Base-by-base conservation (phyloP, 1,284 basidiomycete genomes). In the Puccinia horiana region DNA sequence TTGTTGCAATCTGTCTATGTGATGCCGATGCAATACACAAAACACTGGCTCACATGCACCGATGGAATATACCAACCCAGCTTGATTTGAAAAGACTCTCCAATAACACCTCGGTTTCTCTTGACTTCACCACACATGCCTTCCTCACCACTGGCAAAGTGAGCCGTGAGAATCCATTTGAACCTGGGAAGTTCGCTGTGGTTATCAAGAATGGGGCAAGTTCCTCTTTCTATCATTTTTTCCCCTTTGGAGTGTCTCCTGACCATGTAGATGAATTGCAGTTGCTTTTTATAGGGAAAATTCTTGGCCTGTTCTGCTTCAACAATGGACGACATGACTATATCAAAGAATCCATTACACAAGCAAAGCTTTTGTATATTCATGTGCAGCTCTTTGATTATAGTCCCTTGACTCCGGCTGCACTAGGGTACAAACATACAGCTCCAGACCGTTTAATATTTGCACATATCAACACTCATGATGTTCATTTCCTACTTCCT, bases 401-500 rank as follows among this genome's bases (percentile, higher is more conserved):
- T 23, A 40, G 20, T 9, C 8, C 63, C 63, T 14, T 35, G 40
- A 40, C 4, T 5, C 63, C 35, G 12, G 35, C 35, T 23, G 35
- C 63, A 40, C 18, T 67, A 6, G 63, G 63, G 2, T 67, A 26
- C 32, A 67, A 67, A 18, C 23, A 5, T 23, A 40, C 40, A 29
- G 23, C 63, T 42, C 63, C 63, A 11, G 63, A 67, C n/a, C n/a
- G 63, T 4, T 67, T 6, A 6, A 37, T 23, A 4, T 67, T 67
- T 67, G 63, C 63, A 37, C 63, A 9, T 23, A 67, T 67, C 29
- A 67, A 67, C 35, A 67, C 63, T 8, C 63, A 67, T 18, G 20
- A 67, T 40, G 5, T 67, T 40, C 35, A 67, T 18, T 67, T 67
- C 40, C 40, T 67, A 16, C 40, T 67, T 29, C 23, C 8, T 20